Percentiles rank a stretch among this genome's conserved stretches.
Evolutionary conservation across 2,329 filamentous ascomycete species (phyloP).

Genomic region (Fusarium sp.): DNA sequence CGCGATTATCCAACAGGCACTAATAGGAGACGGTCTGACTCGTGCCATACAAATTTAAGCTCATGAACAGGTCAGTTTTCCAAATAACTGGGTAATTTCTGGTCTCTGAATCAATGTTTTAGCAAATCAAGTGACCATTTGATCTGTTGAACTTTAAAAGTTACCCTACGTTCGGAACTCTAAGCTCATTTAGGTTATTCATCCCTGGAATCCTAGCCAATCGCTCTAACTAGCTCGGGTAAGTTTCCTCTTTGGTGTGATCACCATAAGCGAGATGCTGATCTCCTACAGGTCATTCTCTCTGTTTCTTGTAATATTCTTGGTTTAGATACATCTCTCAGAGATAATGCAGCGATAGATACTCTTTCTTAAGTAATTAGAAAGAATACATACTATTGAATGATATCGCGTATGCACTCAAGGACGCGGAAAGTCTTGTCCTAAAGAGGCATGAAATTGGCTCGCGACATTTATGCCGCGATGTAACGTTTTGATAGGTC

Average conservation of each 20-base stretch:
- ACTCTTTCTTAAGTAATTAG: too few species aligned
- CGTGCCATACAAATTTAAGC: not conserved
- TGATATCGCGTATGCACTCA: too few species aligned
- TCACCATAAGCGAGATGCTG: not conserved
- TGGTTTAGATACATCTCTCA: too few species aligned
- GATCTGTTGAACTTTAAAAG: not conserved
- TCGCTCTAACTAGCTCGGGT: not conserved
- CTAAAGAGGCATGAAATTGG: not conserved
- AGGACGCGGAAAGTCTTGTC: too few species aligned
- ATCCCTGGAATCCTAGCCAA: not conserved
- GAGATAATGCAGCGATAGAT: too few species aligned
- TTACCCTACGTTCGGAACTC: not conserved
- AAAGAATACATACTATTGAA: too few species aligned
- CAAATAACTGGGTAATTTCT: not conserved
- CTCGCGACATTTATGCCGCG: not conserved
- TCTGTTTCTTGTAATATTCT: too few species aligned
- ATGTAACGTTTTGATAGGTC: slow-evolving; percentile 20
- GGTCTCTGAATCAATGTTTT: not conserved
- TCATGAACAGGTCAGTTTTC: not conserved
- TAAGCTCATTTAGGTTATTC: not conserved
- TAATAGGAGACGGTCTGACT: not conserved
- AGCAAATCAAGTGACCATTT: not conserved
- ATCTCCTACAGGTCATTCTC: too few species aligned
- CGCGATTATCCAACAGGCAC: not conserved
- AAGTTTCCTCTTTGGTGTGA: not conserved